These are phyloP conservation scores for Mollisia scopiformis DNA, from an alignment of 2,329 filamentous ascomycete genomes.

Conservation along the genomic window DNA sequence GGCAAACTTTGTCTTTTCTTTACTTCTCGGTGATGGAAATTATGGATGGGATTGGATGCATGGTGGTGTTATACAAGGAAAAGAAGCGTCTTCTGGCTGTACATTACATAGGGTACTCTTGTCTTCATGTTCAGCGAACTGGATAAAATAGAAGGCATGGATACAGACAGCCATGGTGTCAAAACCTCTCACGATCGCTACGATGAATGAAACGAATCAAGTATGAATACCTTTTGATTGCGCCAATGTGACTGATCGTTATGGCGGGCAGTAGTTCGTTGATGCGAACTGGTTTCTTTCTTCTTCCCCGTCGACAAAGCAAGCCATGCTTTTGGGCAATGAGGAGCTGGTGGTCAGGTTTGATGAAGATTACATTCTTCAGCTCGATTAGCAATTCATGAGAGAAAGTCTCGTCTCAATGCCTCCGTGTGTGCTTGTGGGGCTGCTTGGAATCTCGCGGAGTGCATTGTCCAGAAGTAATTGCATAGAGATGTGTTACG, in stretches of 20 bases:
- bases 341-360: too few species aligned
- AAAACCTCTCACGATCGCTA: not conserved
- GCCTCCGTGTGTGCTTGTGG: too few species aligned
- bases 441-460: too few species aligned
- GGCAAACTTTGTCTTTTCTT: not conserved
- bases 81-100: not conserved
- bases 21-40: not conserved
- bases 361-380: too few species aligned
- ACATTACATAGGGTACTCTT: not conserved
- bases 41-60: not conserved
- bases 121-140: not conserved
- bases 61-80: not conserved
- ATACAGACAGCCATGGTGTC: not conserved
- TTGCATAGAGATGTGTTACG: too few species aligned
- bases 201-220: not conserved
- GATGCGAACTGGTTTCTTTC: too few species aligned
- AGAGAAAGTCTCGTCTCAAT: too few species aligned
- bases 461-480: too few species aligned
- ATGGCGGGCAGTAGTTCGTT: too few species aligned
- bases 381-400: too few species aligned
- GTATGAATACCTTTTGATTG: not conserved
- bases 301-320: too few species aligned
- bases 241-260: not conserved
- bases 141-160: not conserved
- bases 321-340: too few species aligned